phyloP scores from a whole-genome alignment of 2,329 filamentous ascomycete genomes.

The Aspergillus ustus region DNA sequence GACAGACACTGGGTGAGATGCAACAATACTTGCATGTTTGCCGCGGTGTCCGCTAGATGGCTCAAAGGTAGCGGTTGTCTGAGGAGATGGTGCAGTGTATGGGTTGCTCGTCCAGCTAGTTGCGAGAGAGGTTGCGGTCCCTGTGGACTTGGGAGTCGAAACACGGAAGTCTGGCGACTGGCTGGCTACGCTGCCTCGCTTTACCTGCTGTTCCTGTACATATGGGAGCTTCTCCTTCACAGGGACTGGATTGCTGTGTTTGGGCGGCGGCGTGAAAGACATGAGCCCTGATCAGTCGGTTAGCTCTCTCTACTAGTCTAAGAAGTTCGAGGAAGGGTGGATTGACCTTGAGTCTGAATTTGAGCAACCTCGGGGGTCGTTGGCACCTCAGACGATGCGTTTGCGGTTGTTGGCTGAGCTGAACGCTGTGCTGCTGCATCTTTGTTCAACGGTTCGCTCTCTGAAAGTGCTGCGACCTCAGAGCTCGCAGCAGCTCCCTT shows the following conservation, averaged over 20 bases:
- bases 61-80: slow-evolving; percentile 18
- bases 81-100: slow-evolving; percentile 6
- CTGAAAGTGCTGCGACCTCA: not conserved
- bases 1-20: not conserved
- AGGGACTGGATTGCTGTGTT: slow-evolving; percentile 6
- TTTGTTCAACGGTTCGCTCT: not conserved
- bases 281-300: slow-evolving; percentile 1
- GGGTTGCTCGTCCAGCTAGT: slow-evolving; percentile 14
- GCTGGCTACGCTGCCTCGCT: not conserved
- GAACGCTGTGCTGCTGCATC: not conserved
- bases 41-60: not conserved
- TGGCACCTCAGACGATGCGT: not conserved
- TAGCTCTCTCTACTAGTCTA: not conserved
- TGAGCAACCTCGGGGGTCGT: not conserved
- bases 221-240: slow-evolving; percentile 17
- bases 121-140: slow-evolving; percentile 7
- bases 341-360: not conserved
- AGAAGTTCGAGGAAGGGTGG: not conserved
- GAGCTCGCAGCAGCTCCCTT: not conserved
- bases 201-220: slow-evolving; percentile 15
- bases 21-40: not conserved
- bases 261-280: not conserved
- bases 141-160: slow-evolving; percentile 19
- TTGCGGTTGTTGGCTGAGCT: not conserved
- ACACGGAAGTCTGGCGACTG: slow-evolving; percentile 6